A percentile compares a stretch with the other conserved stretches of the same genome.
Evolutionary conservation across 140 eudicot species (phyloP).

Genomic region (Ambrosia hybrid): DNA sequence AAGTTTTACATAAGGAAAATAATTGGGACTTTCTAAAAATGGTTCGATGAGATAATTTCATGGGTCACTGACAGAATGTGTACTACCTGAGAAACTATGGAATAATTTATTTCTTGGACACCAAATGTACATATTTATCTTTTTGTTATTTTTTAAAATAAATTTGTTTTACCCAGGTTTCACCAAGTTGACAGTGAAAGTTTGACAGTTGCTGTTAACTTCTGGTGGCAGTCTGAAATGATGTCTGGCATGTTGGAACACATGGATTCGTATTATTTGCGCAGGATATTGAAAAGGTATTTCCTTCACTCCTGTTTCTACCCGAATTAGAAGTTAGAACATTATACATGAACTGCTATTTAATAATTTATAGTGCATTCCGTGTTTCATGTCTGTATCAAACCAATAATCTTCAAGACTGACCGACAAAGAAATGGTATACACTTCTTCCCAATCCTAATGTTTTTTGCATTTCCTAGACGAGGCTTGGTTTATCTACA

Average conservation of each 20-base stretch:
- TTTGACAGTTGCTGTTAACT: constrained; percentile 83
- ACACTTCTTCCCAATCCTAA: constrained; percentile 7
- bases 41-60: not conserved
- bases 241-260: constrained; percentile 80
- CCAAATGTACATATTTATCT: not conserved
- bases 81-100: no score
- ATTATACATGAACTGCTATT: constrained; percentile 26
- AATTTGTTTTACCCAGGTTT: constrained; percentile 48
- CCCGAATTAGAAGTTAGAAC: not conserved
- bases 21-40: constrained; percentile 1
- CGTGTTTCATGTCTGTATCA: constrained; percentile 33
- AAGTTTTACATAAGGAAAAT: not conserved
- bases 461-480: not conserved
- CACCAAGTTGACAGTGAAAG: constrained; percentile 96
- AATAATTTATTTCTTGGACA: not conserved
- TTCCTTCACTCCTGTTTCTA: constrained; percentile 1
- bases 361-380: constrained; percentile 2
- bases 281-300: constrained; percentile 86
- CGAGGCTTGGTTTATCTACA: constrained; percentile 11
- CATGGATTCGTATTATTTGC: constrained; percentile 93
- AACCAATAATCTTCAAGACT: constrained; percentile 46
- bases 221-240: constrained; percentile 88
- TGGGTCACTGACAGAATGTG: no score
- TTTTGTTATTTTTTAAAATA: not conserved
- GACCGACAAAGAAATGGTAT: constrained; percentile 89